Evolutionary conservation across 1,284 basidiomycete species (phyloP).

Genomic region (Cryptococcus deneoformans): DNA sequence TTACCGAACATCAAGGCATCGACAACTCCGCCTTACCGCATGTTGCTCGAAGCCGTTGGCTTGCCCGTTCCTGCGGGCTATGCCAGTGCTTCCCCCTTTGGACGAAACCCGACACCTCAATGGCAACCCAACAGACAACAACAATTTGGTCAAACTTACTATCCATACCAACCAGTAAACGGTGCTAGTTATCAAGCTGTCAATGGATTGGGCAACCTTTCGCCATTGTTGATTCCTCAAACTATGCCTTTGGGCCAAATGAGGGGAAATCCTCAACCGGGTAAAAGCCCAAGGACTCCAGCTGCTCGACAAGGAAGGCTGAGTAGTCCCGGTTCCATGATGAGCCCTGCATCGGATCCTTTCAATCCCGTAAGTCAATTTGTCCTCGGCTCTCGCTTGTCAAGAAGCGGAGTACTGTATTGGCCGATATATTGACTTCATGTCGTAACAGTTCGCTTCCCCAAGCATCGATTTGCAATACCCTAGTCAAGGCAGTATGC

Average conservation of each 20-base stretch:
- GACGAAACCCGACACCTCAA: not conserved
- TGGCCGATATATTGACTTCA: too few species aligned
- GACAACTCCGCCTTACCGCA: constrained; percentile 86
- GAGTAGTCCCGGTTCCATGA: constrained; percentile 42
- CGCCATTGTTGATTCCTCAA: constrained; percentile 41
- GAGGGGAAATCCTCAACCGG: constrained; percentile 13
- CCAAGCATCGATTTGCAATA: constrained; percentile 42
- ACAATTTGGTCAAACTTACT: constrained; percentile 6
- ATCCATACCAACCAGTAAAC: constrained; percentile 5
- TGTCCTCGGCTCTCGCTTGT: not conserved
- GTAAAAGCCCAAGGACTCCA: constrained; percentile 30
- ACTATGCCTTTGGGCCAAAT: constrained; percentile 43
- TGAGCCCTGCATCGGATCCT: constrained; percentile 49
- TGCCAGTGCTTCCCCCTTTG: constrained; percentile 9
- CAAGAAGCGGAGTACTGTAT: not conserved
- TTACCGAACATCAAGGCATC: constrained; percentile 84
- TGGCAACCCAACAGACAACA: constrained; percentile 6
- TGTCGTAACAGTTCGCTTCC: constrained; percentile 30
- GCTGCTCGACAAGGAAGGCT: constrained; percentile 28
- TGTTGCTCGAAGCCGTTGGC: constrained; percentile 90
- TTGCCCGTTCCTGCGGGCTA: constrained; percentile 64
- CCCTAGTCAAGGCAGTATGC: constrained; percentile 23
- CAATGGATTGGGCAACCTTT: constrained; percentile 14
- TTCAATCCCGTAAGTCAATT: constrained; percentile 47
- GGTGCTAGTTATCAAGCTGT: not conserved